Base-by-base conservation (phyloP, 768 basidiomycete genomes). In the Mrakia hoshinonis region DNA sequence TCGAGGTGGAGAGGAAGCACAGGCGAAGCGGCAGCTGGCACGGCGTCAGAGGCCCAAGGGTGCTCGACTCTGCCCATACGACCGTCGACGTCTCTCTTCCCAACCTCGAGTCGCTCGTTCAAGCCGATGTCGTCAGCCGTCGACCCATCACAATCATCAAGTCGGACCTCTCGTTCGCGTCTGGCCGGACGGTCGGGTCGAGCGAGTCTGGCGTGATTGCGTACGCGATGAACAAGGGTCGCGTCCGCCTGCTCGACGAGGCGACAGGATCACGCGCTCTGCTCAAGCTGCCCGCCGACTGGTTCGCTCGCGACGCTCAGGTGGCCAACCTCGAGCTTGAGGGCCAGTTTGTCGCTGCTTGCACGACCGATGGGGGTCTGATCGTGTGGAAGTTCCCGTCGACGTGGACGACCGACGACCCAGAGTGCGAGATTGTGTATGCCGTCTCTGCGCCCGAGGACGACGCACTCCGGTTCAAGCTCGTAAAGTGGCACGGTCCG, bases 181-280 rank as follows among this genome's bases (percentile, higher is more conserved):
- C 64, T 1, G 70, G 70, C 1, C 22, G 58, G 9, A 72, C 70
- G 11, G 70, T 72, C 6, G 70, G 54, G 18, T 46, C 39, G 22
- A 34, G 31, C 13, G 36, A 34, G 58, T 18, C 34, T 5, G 43
- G 61, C n/a, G 54, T 43, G 24, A 72, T 72, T 43, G 34, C 65
- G 12, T 72, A 72, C 55, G 52, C 51, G 6, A 66, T 72, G 70
- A 72, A 72, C 34, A 70, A 70, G 62, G 69, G 68, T 20, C 70
- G 70, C 36, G 64, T 72, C n/a, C 29, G 70, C 3, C 46, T 72
- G 1, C 47, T 72, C 47, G 70, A 72, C 24, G 54, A 66, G 38
- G 24, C 34, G 0, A 52, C 70, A 0, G 70, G 70, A 29, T 49
- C 63, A 18, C 70, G 70, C 0, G 64, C 65, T 24, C 64, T 72